Conservation (phyloP, 148 eudicot genomes). For the Chenopodium berlandieri region DNA sequence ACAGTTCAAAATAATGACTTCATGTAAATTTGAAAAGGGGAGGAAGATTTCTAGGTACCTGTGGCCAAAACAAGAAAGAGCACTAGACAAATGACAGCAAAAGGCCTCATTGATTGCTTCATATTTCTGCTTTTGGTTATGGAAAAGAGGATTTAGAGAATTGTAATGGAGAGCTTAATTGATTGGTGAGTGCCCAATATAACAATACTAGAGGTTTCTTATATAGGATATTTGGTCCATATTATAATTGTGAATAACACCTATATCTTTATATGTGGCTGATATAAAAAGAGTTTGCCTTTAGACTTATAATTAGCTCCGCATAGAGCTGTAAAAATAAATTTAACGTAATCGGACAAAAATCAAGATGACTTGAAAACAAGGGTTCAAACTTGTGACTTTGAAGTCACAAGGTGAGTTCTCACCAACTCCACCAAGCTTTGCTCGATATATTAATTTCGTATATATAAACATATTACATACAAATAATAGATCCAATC, state of each 20-base stretch:
- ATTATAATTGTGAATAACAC: neutral
- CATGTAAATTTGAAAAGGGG: neutral
- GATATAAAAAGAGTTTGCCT: neutral
- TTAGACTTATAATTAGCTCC: no score
- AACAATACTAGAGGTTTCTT: neutral
- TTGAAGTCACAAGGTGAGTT: no score
- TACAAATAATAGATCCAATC: no score
- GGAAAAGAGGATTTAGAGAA: neutral
- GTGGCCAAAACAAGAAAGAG: slow-evolving; percentile 21
- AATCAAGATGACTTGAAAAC: no score
- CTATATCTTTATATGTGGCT: neutral
- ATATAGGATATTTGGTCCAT: neutral
- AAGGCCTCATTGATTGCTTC: slow-evolving; percentile 17
- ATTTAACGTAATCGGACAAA: no score
- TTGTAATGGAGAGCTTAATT: neutral
- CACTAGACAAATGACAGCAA: slow-evolving; percentile 21
- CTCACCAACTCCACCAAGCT: no score
- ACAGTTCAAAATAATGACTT: no score
- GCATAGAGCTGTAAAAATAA: no score
- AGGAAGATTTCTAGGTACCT: neutral
- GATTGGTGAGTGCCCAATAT: neutral
- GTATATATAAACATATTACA: no score
- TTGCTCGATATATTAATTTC: no score
- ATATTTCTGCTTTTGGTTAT: neutral
- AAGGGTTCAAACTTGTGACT: no score